A percentile compares a stretch with the other conserved stretches of the same genome.
Evolutionary conservation across 2,329 filamentous ascomycete species (phyloP).

Genomic region (Neophaeococcomyces aloes): DNA sequence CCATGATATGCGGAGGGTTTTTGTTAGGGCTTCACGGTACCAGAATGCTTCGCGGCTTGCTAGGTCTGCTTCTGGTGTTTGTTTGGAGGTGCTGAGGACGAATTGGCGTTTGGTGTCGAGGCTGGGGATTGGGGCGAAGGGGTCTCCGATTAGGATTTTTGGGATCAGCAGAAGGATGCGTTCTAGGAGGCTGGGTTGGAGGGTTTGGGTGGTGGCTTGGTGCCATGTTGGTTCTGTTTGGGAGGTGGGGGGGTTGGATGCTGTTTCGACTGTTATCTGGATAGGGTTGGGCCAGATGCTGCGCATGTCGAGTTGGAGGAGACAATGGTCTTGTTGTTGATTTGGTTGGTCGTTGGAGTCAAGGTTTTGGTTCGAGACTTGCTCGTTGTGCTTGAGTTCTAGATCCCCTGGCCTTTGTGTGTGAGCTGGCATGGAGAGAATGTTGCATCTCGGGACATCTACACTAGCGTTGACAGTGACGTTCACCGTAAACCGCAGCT

Average conservation of each 20-base stretch:
- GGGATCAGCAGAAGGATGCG: constrained; percentile 67
- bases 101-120: constrained; percentile 82
- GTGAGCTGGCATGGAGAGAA: constrained; percentile 52
- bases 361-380: too few species aligned
- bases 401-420: too few species aligned
- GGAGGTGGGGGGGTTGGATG: too few species aligned
- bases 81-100: constrained; percentile 69
- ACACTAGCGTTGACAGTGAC: constrained; percentile 88
- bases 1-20: constrained; percentile 62
- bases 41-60: constrained; percentile 75
- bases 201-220: constrained; percentile 28
- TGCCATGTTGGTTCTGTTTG: too few species aligned
- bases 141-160: constrained; percentile 64
- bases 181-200: constrained; percentile 53
- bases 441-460: constrained; percentile 68
- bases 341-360: background rate
- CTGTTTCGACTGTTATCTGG: constrained; percentile 37
- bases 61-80: constrained; percentile 69
- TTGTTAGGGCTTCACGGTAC: constrained; percentile 75
- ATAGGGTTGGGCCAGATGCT: constrained; percentile 84
- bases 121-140: constrained; percentile 66
- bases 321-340: constrained; percentile 40
- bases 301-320: constrained; percentile 71
- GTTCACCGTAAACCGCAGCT: constrained; percentile 67
- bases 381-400: too few species aligned